Evolutionary conservation across 2,329 filamentous ascomycete species (phyloP).

Genomic region (Akanthomyces lecanii): DNA sequence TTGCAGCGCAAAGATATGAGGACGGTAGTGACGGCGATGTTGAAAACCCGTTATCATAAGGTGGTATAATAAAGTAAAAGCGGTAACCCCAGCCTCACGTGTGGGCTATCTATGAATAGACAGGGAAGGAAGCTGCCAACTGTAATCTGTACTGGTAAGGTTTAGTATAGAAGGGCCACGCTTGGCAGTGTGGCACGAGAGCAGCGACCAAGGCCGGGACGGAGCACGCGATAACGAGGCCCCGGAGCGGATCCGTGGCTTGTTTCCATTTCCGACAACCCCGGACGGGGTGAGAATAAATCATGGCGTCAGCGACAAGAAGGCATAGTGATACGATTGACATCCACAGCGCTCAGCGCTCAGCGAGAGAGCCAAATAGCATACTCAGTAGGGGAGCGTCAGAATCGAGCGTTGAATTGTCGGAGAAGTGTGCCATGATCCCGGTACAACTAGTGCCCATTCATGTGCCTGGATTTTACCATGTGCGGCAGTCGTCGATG

Average conservation of each 20-base stretch:
- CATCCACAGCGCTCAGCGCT: neutral
- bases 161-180: neutral
- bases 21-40: neutral
- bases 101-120: neutral
- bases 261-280: constrained; percentile 2
- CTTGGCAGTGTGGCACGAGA: constrained; percentile 9
- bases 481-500: neutral
- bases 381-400: neutral
- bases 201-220: neutral
- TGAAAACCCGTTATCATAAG: neutral
- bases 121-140: neutral
- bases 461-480: constrained; percentile 7
- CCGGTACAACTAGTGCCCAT: neutral
- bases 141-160: neutral
- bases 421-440: constrained; percentile 6
- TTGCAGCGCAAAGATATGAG: neutral
- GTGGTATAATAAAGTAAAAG: neutral
- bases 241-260: constrained; percentile 7
- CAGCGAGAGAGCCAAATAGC: neutral
- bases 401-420: neutral
- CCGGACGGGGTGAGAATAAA: neutral
- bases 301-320: neutral
- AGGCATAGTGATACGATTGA: neutral
- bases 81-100: neutral
- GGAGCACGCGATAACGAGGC: constrained; percentile 12